A percentile compares a stretch with the other conserved stretches of the same genome.
phyloP scores from a whole-genome alignment of 192 early-diverging fungal genomes.

The Oehlia diaphana region DNA sequence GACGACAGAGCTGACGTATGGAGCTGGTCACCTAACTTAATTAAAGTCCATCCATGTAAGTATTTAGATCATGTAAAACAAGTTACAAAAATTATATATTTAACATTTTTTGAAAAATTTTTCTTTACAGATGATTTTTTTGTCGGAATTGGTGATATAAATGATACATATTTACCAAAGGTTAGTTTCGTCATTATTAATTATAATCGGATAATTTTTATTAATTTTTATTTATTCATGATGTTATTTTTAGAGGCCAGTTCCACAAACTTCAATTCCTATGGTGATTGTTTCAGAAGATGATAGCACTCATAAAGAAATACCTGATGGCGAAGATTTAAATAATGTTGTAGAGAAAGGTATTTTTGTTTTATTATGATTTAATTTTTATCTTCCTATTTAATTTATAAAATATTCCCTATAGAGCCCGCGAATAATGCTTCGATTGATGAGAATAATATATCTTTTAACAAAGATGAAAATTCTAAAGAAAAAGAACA shows the following conservation, averaged over 20 bases:
- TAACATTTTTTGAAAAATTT: constrained; percentile 6
- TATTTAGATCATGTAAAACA: not conserved
- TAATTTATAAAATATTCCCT: not conserved
- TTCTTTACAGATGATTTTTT: constrained; percentile 81
- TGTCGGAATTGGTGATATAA: constrained; percentile 93
- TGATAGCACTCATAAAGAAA: not conserved
- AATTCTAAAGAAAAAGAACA: not conserved
- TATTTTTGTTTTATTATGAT: not conserved
- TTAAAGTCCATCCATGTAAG: constrained; percentile 87
- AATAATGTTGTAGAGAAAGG: not conserved
- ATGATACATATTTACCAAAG: constrained; percentile 66
- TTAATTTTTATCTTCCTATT: not conserved
- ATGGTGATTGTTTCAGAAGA: not conserved
- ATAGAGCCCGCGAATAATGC: not conserved
- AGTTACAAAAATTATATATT: not conserved
- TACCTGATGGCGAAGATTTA: too few relatives aligned
- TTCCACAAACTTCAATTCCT: not conserved
- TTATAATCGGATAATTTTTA: not conserved
- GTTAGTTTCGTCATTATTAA: not conserved
- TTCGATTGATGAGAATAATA: too few relatives aligned
- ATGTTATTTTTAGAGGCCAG: too few relatives aligned
- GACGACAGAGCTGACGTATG: constrained; percentile 98
- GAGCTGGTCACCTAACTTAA: constrained; percentile 86
- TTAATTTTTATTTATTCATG: not conserved
- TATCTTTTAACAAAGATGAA: not conserved